Percentiles rank a stretch among this genome's conserved stretches.
Evolutionary conservation across 345 rosid species (phyloP).

Genomic region (Linum trigynum): DNA sequence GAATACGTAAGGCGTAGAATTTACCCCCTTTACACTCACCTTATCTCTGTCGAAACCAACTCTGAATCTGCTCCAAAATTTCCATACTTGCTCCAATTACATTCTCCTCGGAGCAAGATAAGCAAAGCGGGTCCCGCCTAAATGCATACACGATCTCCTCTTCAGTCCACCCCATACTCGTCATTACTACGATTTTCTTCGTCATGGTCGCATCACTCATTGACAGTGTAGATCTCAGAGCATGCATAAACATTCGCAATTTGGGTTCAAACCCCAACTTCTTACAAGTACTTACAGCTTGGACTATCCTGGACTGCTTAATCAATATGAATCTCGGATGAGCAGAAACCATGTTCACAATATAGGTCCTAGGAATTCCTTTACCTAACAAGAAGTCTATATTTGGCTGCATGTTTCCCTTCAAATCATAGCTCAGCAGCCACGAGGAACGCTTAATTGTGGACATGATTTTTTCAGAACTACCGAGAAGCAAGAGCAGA

Average conservation of each 20-base stretch:
- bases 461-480: conserved; percentile 4
- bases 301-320: conserved; percentile 8
- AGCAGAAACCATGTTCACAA: not conserved
- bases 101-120: conserved; percentile 15
- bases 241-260: conserved; percentile 12
- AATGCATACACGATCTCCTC: conserved; percentile 19
- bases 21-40: too few relatives aligned
- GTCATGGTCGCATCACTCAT: conserved; percentile 11
- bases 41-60: too few relatives aligned
- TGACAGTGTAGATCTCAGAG: conserved; percentile 8
- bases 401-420: conserved; percentile 12
- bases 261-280: conserved; percentile 13
- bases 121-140: conserved; percentile 2
- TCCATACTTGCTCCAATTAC: too few relatives aligned
- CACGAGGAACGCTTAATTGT: conserved; percentile 15
- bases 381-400: conserved; percentile 11
- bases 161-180: conserved; percentile 26
- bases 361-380: conserved; percentile 9
- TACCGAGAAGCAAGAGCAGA: conserved; percentile 6
- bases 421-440: conserved; percentile 8
- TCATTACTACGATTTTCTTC: conserved; percentile 16
- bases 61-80: too few relatives aligned
- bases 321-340: conserved; percentile 6
- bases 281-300: conserved; percentile 9
- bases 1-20: too few relatives aligned